A percentile compares a stretch with the other conserved stretches of the same genome.
These are phyloP conservation scores for Aspergillus tanneri DNA, from an alignment of 2,329 filamentous ascomycete genomes.

Conservation along the genomic window DNA sequence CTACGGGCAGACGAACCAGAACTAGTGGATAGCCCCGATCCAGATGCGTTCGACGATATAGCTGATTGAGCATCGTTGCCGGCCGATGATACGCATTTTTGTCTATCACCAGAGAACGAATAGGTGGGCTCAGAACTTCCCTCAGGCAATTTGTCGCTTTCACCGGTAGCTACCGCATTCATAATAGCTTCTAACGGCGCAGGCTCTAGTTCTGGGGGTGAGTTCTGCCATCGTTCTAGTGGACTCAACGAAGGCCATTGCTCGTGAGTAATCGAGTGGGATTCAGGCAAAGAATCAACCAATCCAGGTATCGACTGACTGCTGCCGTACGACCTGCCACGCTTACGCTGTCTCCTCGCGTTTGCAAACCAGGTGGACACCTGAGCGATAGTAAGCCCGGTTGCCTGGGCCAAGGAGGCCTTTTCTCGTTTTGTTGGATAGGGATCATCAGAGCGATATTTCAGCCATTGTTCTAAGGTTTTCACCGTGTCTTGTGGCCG, in stretches of 20 bases:
- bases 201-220: conserved; percentile 62
- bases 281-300: background rate
- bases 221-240: conserved; percentile 61
- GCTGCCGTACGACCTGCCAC: conserved; percentile 39
- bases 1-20: conserved; percentile 17
- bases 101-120: background rate
- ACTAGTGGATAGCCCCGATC: conserved; percentile 15
- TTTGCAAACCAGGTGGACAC: conserved; percentile 86
- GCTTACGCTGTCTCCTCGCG: conserved; percentile 70
- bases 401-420: conserved; percentile 67
- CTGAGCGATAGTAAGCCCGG: conserved; percentile 71
- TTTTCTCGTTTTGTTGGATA: conserved; percentile 74
- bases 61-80: conserved; percentile 5
- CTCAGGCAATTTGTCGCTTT: background rate
- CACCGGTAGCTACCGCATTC: conserved; percentile 47
- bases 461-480: no score
- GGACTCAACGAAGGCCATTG: conserved; percentile 45
- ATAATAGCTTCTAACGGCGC: conserved; percentile 59
- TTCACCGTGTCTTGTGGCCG: no score
- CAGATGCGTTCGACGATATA: conserved; percentile 12
- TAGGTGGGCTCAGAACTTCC: no score
- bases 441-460: background rate
- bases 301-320: conserved; percentile 63
- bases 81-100: conserved; percentile 9
- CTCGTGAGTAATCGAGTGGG: background rate